Conservation (phyloP, 2,329 filamentous ascomycete species). For the Colletotrichum sp. region DNA sequence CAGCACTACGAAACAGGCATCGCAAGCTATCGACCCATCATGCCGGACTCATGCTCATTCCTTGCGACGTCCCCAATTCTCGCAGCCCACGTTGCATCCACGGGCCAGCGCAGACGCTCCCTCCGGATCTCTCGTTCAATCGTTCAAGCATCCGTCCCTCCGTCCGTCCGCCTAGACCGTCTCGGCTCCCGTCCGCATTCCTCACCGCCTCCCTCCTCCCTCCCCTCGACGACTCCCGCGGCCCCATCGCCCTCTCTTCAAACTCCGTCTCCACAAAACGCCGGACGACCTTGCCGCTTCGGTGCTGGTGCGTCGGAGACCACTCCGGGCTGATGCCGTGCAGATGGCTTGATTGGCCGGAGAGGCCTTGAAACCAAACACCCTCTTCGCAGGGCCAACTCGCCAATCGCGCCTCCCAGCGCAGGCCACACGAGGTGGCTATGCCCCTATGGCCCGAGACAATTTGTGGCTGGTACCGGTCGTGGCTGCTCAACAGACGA, state of each 20-base stretch:
- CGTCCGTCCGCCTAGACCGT: background rate
- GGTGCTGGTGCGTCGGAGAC: slow-evolving; percentile 18
- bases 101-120: background rate
- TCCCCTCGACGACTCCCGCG: background rate
- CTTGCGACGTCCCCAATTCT: background rate
- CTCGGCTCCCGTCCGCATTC: slow-evolving; percentile 4
- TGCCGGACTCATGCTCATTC: background rate
- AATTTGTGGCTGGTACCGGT: background rate
- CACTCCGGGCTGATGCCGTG: background rate
- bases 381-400: background rate
- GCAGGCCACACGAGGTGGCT: slow-evolving; percentile 1
- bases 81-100: background rate
- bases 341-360: slow-evolving; percentile 6
- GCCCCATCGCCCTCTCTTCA: background rate
- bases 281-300: slow-evolving; percentile 15
- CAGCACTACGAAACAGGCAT: background rate
- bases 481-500: background rate
- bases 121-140: background rate
- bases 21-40: background rate
- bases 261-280: background rate
- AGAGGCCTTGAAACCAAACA: background rate
- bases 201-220: slow-evolving; percentile 13
- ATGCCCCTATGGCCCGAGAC: slow-evolving; percentile 2
- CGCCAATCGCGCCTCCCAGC: slow-evolving; percentile 2
- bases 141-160: background rate